Evolutionary conservation across 1,139 yeast species (phyloP).

Genomic region (Hyphopichia burtonii): DNA sequence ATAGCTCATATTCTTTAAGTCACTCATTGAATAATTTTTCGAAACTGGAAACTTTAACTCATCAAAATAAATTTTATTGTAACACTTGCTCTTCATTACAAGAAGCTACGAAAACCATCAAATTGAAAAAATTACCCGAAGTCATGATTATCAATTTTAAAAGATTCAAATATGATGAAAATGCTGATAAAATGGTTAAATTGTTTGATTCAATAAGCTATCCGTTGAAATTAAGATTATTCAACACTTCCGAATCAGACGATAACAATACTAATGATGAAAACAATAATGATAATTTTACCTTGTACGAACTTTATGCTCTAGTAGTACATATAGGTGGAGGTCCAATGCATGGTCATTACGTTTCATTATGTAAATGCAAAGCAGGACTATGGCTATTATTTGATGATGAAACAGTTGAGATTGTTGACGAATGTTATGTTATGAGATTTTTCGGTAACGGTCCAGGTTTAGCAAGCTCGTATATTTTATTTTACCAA

Average conservation of each 20-base stretch:
- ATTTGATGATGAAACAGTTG: conserved; percentile 95
- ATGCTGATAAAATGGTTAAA: conserved; percentile 77
- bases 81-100: conserved; percentile 88
- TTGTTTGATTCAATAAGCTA: conserved; percentile 83
- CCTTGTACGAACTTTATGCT: conserved; percentile 77
- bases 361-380: conserved; percentile 82
- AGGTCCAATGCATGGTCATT: conserved; percentile 97
- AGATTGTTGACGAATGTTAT: conserved; percentile 77
- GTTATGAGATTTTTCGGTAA: conserved; percentile 89
- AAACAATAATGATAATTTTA: conserved; percentile 26
- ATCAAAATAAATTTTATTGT: conserved; percentile 89
- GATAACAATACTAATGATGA: conserved; percentile 22
- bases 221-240: conserved; percentile 70
- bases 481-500: conserved; percentile 79
- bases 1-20: conserved; percentile 64
- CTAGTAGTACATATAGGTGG: conserved; percentile 95
- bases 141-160: conserved; percentile 81
- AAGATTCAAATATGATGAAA: conserved; percentile 88
- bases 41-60: conserved; percentile 80
- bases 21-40: conserved; percentile 78
- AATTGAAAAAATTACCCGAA: conserved; percentile 73
- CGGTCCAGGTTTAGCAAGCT: conserved; percentile 85
- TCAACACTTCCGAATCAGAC: conserved; percentile 61
- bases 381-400: conserved; percentile 82
- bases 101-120: conserved; percentile 93